Evolutionary conservation across 2,329 filamentous ascomycete genomes (phyloP), one percentile per base, ranked within the genome.

Genomic region (Alternaria sp.): DNA sequence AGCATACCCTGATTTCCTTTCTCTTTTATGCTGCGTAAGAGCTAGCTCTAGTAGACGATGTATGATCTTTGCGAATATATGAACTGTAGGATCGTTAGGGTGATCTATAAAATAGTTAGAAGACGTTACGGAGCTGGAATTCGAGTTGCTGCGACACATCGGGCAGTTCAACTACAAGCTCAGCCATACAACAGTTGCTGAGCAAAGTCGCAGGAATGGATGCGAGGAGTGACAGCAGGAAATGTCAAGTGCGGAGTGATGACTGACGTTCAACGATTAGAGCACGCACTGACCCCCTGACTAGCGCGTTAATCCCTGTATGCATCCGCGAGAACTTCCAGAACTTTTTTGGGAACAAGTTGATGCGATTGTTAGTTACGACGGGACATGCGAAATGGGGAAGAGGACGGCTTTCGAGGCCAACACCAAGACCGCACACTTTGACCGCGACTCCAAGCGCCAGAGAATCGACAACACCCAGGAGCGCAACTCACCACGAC

Each of bases 391-490:
- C 55, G 57, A 49, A 28, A 74, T 74, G 71, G 70, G 68, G 21
- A 78, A 78, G 59, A 67, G 76, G 42, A 69, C 72, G 21, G 71
- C 72, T 52, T 70, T 68, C 34, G 75, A 77, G 57, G 69, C 68
- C 53, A 68, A 72, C 31, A 51, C 62, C 13, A 70, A 64, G 36
- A 49, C 64, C 11, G 63, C 65, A 28, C 60, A 67, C 21, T 53
- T 57, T 23, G 61, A 61, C 9, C 70, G 73, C 48, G 68, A 73
- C 24, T 51, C 53, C 10, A 78, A 78, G 63, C 72, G 75, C 51
- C 76, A 73, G 44, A 67, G 67, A 42, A 58, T 70, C n/a, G 66
- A 74, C 17, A 61, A 60, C 42, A 61, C 65, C 41, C 48, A 66
- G 36, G 73, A 75, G 41, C 68, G 63, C 53, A 65, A 70, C 44